Percentiles rank a stretch among this genome's conserved stretches.
phyloP scores from a whole-genome alignment of 148 eudicot species.

The Heliosperma pusillum region DNA sequence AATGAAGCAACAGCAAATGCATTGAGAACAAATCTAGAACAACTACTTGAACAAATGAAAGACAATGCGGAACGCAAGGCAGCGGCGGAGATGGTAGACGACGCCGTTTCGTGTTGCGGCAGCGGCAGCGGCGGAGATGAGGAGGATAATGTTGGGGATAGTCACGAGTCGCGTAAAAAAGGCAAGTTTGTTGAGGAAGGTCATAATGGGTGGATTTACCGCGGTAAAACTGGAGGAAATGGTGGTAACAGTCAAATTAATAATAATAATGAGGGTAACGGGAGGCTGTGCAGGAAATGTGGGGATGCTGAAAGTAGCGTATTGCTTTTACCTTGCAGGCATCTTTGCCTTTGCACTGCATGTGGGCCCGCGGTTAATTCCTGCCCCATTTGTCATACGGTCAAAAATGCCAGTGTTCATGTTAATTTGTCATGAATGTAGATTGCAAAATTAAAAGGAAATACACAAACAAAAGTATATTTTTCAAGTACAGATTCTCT shows the following conservation, averaged over 20 bases:
- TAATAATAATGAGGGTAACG: neutral
- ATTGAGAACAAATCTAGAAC: slow-evolving; percentile 53
- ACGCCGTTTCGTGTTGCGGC: slow-evolving; percentile 77
- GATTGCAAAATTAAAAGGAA: neutral
- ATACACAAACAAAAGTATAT: neutral
- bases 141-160: neutral
- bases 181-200: neutral
- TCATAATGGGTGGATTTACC: slow-evolving; percentile 18
- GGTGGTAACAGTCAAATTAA: neutral
- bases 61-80: slow-evolving; percentile 12
- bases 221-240: slow-evolving; percentile 16
- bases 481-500: neutral
- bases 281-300: slow-evolving; percentile 56
- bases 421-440: slow-evolving; percentile 49
- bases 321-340: slow-evolving; percentile 77
- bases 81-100: slow-evolving; percentile 31
- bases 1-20: slow-evolving; percentile 82
- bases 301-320: slow-evolving; percentile 65
- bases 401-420: slow-evolving; percentile 57
- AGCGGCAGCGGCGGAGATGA: slow-evolving; percentile 43
- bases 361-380: slow-evolving; percentile 59
- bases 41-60: slow-evolving; percentile 44
- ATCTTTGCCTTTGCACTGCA: slow-evolving; percentile 66
- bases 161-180: neutral
- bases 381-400: slow-evolving; percentile 69